These are phyloP conservation scores for Salvia splendens DNA, from an alignment of 257 asterid genomes.

Conservation along the genomic window DNA sequence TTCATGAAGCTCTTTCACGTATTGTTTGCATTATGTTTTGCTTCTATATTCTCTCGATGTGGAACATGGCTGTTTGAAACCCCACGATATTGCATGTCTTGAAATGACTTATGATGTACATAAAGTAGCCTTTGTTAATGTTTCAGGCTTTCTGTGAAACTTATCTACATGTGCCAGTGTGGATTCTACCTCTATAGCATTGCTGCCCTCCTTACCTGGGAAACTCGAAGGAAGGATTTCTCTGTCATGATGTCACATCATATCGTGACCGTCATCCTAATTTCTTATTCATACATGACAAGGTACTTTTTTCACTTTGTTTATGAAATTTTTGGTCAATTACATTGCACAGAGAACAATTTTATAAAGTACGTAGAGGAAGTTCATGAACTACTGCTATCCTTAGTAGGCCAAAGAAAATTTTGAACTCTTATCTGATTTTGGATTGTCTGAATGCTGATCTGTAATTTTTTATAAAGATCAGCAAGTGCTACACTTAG, in stretches of 20 bases:
- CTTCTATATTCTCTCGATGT: neutral
- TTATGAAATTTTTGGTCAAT: conserved; percentile 23
- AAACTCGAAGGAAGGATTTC: conserved; percentile 91
- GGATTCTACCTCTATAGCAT: conserved; percentile 87
- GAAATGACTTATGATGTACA: conserved; percentile 15
- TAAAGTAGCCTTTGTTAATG: conserved; percentile 24
- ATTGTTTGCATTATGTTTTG: conserved; percentile 3
- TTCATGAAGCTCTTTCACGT: neutral
- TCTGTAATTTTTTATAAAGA: neutral
- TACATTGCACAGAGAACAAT: neutral
- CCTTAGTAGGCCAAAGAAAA: neutral
- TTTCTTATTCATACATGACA: conserved; percentile 67
- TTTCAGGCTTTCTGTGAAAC: conserved; percentile 63
- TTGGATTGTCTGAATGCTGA: neutral
- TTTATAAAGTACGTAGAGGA: neutral
- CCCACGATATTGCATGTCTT: conserved; percentile 17
- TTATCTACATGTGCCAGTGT: conserved; percentile 89
- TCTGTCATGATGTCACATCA: conserved; percentile 95
- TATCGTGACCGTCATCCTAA: conserved; percentile 70
- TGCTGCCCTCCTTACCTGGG: conserved; percentile 86
- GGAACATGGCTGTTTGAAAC: conserved; percentile 9
- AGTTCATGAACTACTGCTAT: conserved; percentile 5
- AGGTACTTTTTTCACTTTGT: conserved; percentile 49
- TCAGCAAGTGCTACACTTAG: neutral
- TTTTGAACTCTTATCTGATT: neutral